Percentiles rank a stretch among this genome's conserved stretches.
Conservation (phyloP, 2,329 filamentous ascomycete species). For the Aspergillus unguis region DNA sequence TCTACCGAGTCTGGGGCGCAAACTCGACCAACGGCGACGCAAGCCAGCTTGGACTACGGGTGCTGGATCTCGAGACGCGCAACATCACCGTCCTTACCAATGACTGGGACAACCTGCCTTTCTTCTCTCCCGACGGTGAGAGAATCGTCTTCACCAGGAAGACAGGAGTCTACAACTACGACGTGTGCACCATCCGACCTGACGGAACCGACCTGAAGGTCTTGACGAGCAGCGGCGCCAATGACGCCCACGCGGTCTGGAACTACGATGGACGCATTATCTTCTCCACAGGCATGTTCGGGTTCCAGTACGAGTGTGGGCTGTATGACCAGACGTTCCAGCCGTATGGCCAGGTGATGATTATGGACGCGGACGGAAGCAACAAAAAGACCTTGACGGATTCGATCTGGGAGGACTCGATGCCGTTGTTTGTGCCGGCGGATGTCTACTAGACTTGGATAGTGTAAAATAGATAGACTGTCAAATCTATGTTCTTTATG, state of each 20-base stretch:
- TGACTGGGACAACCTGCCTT: slow-evolving; percentile 41
- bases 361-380: slow-evolving; percentile 44
- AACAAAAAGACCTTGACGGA: slow-evolving; percentile 29
- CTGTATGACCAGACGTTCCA: slow-evolving; percentile 46
- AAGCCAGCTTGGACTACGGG: slow-evolving; percentile 30
- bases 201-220: slow-evolving; percentile 38
- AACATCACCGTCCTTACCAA: slow-evolving; percentile 34
- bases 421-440: slow-evolving; percentile 21
- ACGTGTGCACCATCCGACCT: slow-evolving; percentile 43
- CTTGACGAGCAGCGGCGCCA: slow-evolving; percentile 36
- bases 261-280: slow-evolving; percentile 42
- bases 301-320: slow-evolving; percentile 43
- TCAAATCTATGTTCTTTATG: neutral
- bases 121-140: slow-evolving; percentile 40
- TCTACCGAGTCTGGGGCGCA: slow-evolving; percentile 36
- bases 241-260: slow-evolving; percentile 48
- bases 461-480: neutral
- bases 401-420: slow-evolving; percentile 33
- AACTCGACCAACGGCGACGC: slow-evolving; percentile 11
- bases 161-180: slow-evolving; percentile 34
- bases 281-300: slow-evolving; percentile 44
- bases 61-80: slow-evolving; percentile 26
- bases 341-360: slow-evolving; percentile 45
- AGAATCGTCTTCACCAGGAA: slow-evolving; percentile 41
- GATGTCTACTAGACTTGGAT: neutral